A percentile compares a stretch with the other conserved stretches of the same genome.
These are phyloP conservation scores for Epichloe coenophiala DNA, from an alignment of 2,329 filamentous ascomycete genomes.

Conservation along the genomic window DNA sequence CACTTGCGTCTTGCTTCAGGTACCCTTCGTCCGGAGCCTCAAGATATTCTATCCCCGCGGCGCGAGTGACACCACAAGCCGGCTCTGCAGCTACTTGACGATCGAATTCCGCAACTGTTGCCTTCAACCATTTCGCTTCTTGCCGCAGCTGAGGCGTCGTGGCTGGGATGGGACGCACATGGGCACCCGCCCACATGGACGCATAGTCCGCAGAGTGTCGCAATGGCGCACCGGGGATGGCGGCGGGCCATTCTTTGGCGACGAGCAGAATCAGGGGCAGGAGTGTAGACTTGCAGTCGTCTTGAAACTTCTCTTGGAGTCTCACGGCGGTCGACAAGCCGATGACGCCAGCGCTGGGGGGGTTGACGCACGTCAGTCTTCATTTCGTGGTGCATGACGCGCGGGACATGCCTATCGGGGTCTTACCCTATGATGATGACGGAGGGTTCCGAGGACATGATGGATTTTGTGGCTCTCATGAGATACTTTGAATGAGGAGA, in stretches of 20 bases:
- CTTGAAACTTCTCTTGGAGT: slow-evolving; percentile 20
- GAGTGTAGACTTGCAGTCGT: background rate
- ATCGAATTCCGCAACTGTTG: slow-evolving; percentile 14
- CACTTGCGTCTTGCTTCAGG: slow-evolving; percentile 12
- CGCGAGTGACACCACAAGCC: slow-evolving; percentile 31
- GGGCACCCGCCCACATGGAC: slow-evolving; percentile 44
- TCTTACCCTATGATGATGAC: slow-evolving; percentile 7
- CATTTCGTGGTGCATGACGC: too few species aligned
- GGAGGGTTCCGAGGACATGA: background rate
- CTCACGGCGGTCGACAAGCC: slow-evolving; percentile 35
- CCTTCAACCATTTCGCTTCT: slow-evolving; percentile 20
- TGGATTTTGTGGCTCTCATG: background rate
- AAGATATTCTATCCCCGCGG: slow-evolving; percentile 38
- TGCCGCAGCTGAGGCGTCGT: slow-evolving; percentile 18
- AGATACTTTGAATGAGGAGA: background rate
- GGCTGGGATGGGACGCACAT: slow-evolving; percentile 37
- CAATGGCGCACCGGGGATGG: slow-evolving; percentile 17
- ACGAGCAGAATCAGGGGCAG: slow-evolving; percentile 13
- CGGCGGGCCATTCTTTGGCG: slow-evolving; percentile 22
- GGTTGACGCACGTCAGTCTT: background rate
- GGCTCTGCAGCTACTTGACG: slow-evolving; percentile 12
- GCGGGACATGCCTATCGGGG: background rate
- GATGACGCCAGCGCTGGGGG: slow-evolving; percentile 35
- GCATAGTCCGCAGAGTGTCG: slow-evolving; percentile 30
- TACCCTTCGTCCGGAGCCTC: slow-evolving; percentile 31